A percentile compares a stretch with the other conserved stretches of the same genome.
Evolutionary conservation across 2,329 filamentous ascomycete species (phyloP).

Genomic region (Polytolypa hystricis): DNA sequence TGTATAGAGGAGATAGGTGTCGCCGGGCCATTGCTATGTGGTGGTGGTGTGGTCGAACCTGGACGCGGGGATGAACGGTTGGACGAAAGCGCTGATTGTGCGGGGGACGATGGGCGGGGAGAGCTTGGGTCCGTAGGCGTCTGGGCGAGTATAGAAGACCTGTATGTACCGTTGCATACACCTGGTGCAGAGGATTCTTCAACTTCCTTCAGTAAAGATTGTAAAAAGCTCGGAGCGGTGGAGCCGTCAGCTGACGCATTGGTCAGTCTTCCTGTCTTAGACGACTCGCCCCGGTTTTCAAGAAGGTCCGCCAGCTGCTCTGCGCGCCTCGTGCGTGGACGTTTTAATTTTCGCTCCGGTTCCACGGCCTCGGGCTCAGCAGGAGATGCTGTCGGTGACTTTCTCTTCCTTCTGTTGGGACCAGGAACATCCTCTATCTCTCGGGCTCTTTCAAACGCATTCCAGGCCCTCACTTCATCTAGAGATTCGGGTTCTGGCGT

Average conservation of each 20-base stretch:
- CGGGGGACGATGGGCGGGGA: conserved; percentile 14
- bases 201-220: conserved; percentile 78
- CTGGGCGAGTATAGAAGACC: conserved; percentile 22
- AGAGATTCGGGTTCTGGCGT: conserved; percentile 56
- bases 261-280: conserved; percentile 23
- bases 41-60: conserved; percentile 58
- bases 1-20: conserved; percentile 59
- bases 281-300: conserved; percentile 25
- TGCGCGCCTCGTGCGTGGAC: conserved; percentile 66
- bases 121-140: conserved; percentile 26
- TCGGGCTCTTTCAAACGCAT: conserved; percentile 74
- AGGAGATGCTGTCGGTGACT: conserved; percentile 63
- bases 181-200: conserved; percentile 42
- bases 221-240: conserved; percentile 66
- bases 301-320: conserved; percentile 37
- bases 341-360: conserved; percentile 74
- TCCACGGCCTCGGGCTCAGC: conserved; percentile 53
- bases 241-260: conserved; percentile 17
- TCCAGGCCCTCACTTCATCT: conserved; percentile 80
- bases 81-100: conserved; percentile 38
- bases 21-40: conserved; percentile 54
- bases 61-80: conserved; percentile 57
- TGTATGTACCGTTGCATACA: conserved; percentile 19
- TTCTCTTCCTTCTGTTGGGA: conserved; percentile 53
- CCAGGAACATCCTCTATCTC: conserved; percentile 46